Base-by-base conservation (phyloP, 306 rosid genomes). In the Quercus aquifolioides region DNA sequence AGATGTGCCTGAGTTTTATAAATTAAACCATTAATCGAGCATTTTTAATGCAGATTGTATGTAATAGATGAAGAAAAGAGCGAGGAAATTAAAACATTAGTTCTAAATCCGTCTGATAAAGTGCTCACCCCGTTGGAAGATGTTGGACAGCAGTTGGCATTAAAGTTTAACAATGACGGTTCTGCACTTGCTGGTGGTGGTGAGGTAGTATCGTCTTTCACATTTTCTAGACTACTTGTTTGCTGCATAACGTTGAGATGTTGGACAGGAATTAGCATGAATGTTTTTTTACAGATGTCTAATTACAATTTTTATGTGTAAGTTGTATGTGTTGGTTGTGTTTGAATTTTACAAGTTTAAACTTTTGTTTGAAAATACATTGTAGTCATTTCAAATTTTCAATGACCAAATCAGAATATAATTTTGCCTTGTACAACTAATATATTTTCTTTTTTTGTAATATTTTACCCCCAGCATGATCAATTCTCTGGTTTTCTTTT, bases 131-230 rank as follows among this genome's bases (percentile, higher is more conserved):
- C 78, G 69, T 83, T 93, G 90, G 83, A 84, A 77, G 86, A 89
- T 78, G 93, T 89, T 85, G 98, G 90, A 28, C 95, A 43, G 69
- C 99, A 93, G 76, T 87, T 95, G 71, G 96, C 99, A 6, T 79
- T 95, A 86, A 86, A 89, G 59, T 95, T 92, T 78, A 87, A 86
- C 77, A 72, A 73, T 20, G 97, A 88, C 28, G 98, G 99, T 68
- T 89, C 98, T 41, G 68, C 74, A 75, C 86, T 95, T 72, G 99
- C 99, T 72, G 78, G 87, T 57, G 98, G 99, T 77, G 97, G 96
- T 21, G 97, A 91, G 93, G 99, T 95, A 87, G 73, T 71, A 54
- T 43, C 79, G 30, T 74, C 78, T 82, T 78, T 77, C 64, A 58
- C 75, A 57, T 81, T 63, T 51, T 76, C 38, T 1, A 51, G 46